Conservation (phyloP, 208 protist species). For the Leishmania gerbilli region DNA sequence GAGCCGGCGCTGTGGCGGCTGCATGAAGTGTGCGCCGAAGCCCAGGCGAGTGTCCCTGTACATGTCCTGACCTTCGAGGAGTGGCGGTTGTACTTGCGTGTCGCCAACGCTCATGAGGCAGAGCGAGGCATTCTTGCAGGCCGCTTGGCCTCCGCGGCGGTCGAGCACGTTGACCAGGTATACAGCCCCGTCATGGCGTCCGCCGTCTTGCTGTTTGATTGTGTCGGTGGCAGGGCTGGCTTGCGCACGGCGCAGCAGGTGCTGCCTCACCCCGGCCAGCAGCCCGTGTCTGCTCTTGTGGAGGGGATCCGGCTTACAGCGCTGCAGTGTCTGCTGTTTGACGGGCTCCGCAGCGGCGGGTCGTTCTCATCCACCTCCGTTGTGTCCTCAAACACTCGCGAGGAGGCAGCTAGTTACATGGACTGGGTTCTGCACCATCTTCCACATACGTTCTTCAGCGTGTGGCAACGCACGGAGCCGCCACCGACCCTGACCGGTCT, state of each 20-base stretch:
- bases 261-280: conserved; percentile 45
- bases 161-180: background rate
- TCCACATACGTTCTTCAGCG: conserved; percentile 45
- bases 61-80: conserved; percentile 19
- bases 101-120: background rate
- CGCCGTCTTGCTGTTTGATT: conserved; percentile 14
- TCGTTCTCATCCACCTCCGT: background rate
- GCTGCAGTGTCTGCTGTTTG: conserved; percentile 47
- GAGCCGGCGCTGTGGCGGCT: conserved; percentile 67
- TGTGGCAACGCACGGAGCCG: conserved; percentile 33
- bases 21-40: conserved; percentile 38
- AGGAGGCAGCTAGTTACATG: conserved; percentile 8
- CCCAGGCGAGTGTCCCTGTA: conserved; percentile 5
- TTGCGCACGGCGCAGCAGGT: conserved; percentile 60
- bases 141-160: background rate
- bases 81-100: conserved; percentile 12
- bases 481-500: background rate
- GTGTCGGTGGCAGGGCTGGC: conserved; percentile 29
- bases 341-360: conserved; percentile 15
- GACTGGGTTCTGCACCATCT: conserved; percentile 28
- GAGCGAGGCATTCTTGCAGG: background rate
- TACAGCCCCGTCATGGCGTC: conserved; percentile 17
- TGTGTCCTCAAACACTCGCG: background rate
- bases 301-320: conserved; percentile 72
- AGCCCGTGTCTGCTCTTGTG: conserved; percentile 51